Base-by-base conservation (phyloP, 2,329 filamentous ascomycete genomes). In the Intubia oerlemansii region DNA sequence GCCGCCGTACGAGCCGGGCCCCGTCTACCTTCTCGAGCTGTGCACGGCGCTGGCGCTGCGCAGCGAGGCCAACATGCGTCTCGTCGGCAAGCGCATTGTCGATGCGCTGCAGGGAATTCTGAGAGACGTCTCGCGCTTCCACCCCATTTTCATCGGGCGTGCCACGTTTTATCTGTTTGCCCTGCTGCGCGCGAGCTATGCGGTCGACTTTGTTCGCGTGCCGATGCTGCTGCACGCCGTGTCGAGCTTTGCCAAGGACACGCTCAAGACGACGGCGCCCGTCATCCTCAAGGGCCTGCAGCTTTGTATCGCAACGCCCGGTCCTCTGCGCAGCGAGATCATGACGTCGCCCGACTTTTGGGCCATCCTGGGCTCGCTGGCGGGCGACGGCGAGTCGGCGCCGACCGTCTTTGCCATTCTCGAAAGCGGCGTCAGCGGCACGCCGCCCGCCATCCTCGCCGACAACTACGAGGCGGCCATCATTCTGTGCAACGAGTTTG, bases 271-370 rank as follows among this genome's bases (percentile, higher is more conserved):
- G 46, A 75, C 79, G 11, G 19, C 19, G 19, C 8, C 19, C 19
- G n/a, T 21, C 8, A 67, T 90, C 1, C 57, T 92, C 12, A 73
- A 77, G 41, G 85, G 85, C 0, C 56, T 98, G 16, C 66, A 72
- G 25, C 59, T 72, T 25, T 93, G 84, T 42, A 78, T 92, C 38
- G 70, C 75, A 29, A 68, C 76, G 34, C 69, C 80, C 1, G 71
- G 72, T 16, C 69, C 77, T 10, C 56, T 98, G 17, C 71, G 80
- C 32, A 92, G 79, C 39, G 85, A 95, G 51, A 78, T 95, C 39
- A 90, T 91, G 51, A 85, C 80, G 10, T 95, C 85, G 12, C 88
- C 88, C 0, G 88, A 98, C 44, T 95, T 98, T 49, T 98, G 88
- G 88, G 75, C 76, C 5, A 78, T 93, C 10, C 57, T 98, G 29